phyloP scores from a whole-genome alignment of 1,139 yeast species.

The Candida sojae region DNA sequence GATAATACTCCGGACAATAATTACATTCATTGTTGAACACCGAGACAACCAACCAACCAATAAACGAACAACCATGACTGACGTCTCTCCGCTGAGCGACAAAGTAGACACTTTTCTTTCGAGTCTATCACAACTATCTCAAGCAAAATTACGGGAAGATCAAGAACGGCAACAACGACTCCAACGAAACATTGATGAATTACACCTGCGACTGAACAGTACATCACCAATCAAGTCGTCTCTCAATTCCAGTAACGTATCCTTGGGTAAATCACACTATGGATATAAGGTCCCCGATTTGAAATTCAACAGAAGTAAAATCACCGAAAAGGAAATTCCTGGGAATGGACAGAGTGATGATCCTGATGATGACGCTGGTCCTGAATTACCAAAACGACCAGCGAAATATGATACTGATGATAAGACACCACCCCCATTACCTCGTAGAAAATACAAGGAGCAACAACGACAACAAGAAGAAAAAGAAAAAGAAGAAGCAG shows the following conservation, averaged over 20 bases:
- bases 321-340: conserved; percentile 1
- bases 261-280: conserved; percentile 5
- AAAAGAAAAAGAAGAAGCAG: neutral
- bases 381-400: conserved; percentile 18
- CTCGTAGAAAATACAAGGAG: conserved; percentile 12
- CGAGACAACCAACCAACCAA: neutral
- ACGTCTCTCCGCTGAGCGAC: conserved; percentile 26
- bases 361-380: conserved; percentile 13
- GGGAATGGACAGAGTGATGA: neutral
- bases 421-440: conserved; percentile 15
- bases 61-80: conserved; percentile 16
- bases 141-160: conserved; percentile 32
- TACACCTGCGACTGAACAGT: conserved; percentile 28
- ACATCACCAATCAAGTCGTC: conserved; percentile 22
- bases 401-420: conserved; percentile 7
- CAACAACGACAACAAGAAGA: neutral
- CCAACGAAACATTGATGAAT: conserved; percentile 32
- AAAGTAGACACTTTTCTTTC: conserved; percentile 38
- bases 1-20: neutral
- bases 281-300: conserved; percentile 19
- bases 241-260: neutral
- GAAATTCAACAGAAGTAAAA: conserved; percentile 19
- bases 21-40: neutral
- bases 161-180: conserved; percentile 28
- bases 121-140: conserved; percentile 35